These are phyloP conservation scores for Pleurozium schreberi DNA, from an alignment of 225 moss, liverwort and hornwort species.

Conservation along the genomic window DNA sequence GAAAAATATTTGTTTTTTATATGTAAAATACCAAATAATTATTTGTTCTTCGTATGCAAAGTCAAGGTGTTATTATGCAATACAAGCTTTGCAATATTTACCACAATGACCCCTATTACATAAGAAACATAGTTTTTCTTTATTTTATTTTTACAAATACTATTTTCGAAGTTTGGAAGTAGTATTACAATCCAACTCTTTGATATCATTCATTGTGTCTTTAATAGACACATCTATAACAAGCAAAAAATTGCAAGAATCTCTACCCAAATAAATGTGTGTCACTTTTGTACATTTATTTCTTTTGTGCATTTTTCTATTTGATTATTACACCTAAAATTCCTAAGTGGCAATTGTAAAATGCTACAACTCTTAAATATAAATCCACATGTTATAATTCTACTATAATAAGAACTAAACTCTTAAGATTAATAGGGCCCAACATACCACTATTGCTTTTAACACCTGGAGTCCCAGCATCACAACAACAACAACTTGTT, in stretches of 20 bases:
- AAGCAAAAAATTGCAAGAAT: not conserved
- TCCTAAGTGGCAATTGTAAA: not conserved
- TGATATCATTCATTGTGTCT: not conserved
- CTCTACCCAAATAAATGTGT: not conserved
- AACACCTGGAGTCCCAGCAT: too few relatives aligned
- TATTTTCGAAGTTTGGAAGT: not conserved
- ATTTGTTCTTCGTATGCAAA: too few relatives aligned
- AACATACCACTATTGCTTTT: not conserved
- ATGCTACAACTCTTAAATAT: not conserved
- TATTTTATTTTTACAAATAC: not conserved
- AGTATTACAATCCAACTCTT: not conserved
- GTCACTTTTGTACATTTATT: not conserved
- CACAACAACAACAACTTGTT: too few relatives aligned
- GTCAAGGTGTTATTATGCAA: not conserved
- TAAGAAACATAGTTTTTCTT: not conserved
- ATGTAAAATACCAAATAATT: too few relatives aligned
- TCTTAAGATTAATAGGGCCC: not conserved
- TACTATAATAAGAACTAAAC: accelerated
- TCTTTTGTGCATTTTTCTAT: not conserved
- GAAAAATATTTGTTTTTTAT: not conserved
- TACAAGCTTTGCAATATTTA: not conserved
- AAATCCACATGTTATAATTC: not conserved
- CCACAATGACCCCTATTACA: accelerated
- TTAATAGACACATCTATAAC: not conserved
- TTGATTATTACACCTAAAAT: not conserved